phyloP scores from a whole-genome alignment of 352 stramenopile genomes.

The Phytophthora syringae region DNA sequence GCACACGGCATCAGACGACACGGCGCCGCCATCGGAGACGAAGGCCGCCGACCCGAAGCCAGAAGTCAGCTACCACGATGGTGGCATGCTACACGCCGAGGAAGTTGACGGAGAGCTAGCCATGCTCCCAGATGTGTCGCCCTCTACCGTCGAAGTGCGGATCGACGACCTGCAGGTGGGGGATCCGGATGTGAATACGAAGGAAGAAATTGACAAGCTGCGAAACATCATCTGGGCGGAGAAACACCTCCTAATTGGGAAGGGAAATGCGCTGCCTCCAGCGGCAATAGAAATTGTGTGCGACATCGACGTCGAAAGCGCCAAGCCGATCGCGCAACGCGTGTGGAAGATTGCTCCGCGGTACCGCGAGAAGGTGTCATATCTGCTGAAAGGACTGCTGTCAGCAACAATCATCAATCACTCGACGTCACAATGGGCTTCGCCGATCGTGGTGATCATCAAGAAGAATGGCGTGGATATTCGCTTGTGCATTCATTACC shows the following conservation, averaged over 20 bases:
- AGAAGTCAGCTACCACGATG: not conserved
- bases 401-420: not conserved
- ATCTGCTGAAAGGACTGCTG: not conserved
- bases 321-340: not conserved
- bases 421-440: not conserved
- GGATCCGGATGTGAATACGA: not conserved
- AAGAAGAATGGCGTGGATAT: not conserved
- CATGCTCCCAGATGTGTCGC: not conserved
- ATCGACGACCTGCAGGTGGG: not conserved
- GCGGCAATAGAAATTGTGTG: not conserved
- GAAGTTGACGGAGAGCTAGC: not conserved
- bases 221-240: not conserved
- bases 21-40: too few relatives aligned
- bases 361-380: not conserved
- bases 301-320: not conserved
- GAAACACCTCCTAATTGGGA: not conserved
- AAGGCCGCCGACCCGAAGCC: too few relatives aligned
- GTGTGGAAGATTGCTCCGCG: not conserved
- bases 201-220: not conserved
- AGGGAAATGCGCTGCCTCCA: not conserved
- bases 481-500: not conserved
- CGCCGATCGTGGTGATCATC: constrained; percentile 6
- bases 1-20: too few relatives aligned
- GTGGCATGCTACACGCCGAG: not conserved
- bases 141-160: not conserved